Percentiles rank a stretch among this genome's conserved stretches.
Evolutionary conservation across 305 asterid genomes (phyloP).

Genomic region (Fraxinus ornus): DNA sequence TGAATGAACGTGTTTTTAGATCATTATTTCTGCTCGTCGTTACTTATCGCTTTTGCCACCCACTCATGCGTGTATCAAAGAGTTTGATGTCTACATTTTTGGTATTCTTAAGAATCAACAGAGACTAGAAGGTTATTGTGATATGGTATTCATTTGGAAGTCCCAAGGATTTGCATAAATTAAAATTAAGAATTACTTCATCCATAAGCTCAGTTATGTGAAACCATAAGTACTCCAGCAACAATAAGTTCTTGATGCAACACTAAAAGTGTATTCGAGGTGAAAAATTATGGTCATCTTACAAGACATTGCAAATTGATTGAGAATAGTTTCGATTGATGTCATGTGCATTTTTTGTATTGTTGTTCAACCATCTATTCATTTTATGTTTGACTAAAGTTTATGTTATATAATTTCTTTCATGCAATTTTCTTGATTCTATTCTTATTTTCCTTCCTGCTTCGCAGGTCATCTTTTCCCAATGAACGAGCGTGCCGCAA

Average conservation of each 20-base stretch:
- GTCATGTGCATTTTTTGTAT: not conserved
- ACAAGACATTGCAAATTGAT: not conserved
- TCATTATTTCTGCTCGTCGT: too few species aligned
- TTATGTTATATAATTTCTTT: slow-evolving; percentile 13
- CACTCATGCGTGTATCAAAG: not conserved
- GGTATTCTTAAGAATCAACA: not conserved
- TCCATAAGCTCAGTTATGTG: not conserved
- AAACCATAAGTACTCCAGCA: not conserved
- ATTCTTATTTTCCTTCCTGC: slow-evolving; percentile 4
- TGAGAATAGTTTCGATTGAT: slow-evolving; percentile 7
- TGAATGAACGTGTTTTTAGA: not conserved
- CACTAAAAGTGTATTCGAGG: not conserved
- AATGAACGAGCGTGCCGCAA: slow-evolving; percentile 84
- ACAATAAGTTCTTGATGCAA: not conserved
- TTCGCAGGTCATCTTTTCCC: slow-evolving; percentile 78
- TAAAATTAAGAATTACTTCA: not conserved
- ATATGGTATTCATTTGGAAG: not conserved
- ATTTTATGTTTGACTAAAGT: not conserved
- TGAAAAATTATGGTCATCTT: not conserved
- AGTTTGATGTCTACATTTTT: too few species aligned
- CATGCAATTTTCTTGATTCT: slow-evolving; percentile 8
- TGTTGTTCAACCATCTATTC: slow-evolving; percentile 11
- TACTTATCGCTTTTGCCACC: not conserved
- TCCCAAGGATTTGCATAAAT: not conserved
- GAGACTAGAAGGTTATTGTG: not conserved